A percentile compares a stretch with the other conserved stretches of the same genome.
Evolutionary conservation across 2,329 filamentous ascomycete genomes (phyloP).

Genomic region (Harringtonia lauricola): DNA sequence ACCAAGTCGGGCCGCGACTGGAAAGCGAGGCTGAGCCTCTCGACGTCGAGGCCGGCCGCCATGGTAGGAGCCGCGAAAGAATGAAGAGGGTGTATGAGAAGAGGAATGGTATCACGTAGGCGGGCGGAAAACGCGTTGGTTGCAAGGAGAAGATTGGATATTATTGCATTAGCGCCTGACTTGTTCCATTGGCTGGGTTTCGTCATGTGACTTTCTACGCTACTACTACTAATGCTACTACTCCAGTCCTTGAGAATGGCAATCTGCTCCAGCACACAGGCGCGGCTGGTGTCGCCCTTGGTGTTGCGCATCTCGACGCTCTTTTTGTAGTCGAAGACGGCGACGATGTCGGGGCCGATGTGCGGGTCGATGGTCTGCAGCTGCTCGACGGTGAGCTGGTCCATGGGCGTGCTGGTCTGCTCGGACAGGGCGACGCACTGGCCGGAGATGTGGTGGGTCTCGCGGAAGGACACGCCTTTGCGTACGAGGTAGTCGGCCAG

Average conservation of each 20-base stretch:
- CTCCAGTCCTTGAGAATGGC: conserved; percentile 12
- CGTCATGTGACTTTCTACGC: too few species aligned
- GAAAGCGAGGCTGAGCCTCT: conserved; percentile 41
- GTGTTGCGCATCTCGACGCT: conserved; percentile 71
- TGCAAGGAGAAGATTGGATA: too few species aligned
- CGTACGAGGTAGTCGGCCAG: conserved; percentile 57
- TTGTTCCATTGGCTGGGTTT: too few species aligned
- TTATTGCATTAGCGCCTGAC: too few species aligned
- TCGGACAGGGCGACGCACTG: conserved; percentile 64
- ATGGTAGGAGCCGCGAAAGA: conserved; percentile 1
- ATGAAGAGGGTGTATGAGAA: conserved; percentile 1
- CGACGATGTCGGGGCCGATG: conserved; percentile 60
- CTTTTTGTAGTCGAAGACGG: conserved; percentile 69
- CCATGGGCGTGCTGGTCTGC: conserved; percentile 55
- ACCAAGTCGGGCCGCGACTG: conserved; percentile 45
- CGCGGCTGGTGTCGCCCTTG: conserved; percentile 67
- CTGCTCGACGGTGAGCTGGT: conserved; percentile 55
- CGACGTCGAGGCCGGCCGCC: conserved; percentile 30
- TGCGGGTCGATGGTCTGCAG: conserved; percentile 56
- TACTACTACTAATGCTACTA: too few species aligned
- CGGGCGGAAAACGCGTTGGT: too few species aligned
- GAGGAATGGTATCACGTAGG: too few species aligned
- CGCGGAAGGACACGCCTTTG: conserved; percentile 68
- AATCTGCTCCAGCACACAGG: conserved; percentile 15
- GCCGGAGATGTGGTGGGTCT: conserved; percentile 74